Base-by-base conservation (phyloP, 1,284 basidiomycete genomes). In the Ustilago sp. region DNA sequence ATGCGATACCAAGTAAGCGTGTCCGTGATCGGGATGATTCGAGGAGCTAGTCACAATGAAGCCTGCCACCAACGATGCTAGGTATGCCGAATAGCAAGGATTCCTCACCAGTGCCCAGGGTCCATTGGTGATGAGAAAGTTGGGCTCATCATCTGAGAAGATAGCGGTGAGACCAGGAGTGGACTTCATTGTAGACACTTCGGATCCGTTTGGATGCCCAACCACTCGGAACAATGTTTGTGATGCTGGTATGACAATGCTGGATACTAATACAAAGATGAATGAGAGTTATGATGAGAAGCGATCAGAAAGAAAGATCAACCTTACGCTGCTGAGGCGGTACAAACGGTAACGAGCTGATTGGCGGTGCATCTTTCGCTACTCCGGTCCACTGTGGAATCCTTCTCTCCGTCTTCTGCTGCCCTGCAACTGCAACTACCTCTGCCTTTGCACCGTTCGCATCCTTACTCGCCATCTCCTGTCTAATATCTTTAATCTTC, bases 311-410 rank as follows among this genome's bases (percentile, higher is more conserved):
- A 2, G 52, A 52, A 11, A 76, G 62, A 65, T 76, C 68, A 0
- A 45, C 51, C 31, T 65, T 68, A 9, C 17, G 43, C 39, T 56
- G 52, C 54, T 58, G 54, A 7, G 68, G 63, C 19, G 68, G 60
- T 7, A 68, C 54, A 32, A 70, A 65, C 38, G 74, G 65, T 19
- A 73, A 57, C 45, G 61, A 48, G 61, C 65, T 73, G 39, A 68
- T 56, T 9, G 69, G 52, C 12, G 74, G 59, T 9, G 68, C 63
- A 32, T 77, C 66, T 39, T 38, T 65, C 17, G 41, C 67, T 1
- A 82, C 69, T 12, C 80, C 79, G 23, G 70, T 68, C 80, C 80
- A 82, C 43, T 64, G 62, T 4, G 79, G 79, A 17, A 82, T 82
- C n/a, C 76, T 74, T 43, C 75, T 74, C 58, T 72, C 77, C 15